Evolutionary conservation across 1,139 yeast species (phyloP).

Genomic region (Hyphopichia pseudoburtonii): DNA sequence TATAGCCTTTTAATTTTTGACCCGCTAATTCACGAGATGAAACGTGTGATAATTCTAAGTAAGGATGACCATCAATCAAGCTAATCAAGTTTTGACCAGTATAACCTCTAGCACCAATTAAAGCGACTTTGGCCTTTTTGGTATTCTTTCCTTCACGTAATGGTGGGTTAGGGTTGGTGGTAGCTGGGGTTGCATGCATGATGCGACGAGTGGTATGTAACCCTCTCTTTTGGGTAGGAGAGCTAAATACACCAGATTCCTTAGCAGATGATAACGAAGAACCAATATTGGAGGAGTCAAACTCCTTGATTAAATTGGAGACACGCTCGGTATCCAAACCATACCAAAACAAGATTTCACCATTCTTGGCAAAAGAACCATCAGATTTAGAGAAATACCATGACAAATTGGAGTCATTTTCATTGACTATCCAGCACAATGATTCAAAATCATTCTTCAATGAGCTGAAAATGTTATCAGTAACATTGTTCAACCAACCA

Average conservation of each 20-base stretch:
- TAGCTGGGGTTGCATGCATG: slow-evolving; percentile 5
- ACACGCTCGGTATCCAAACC: slow-evolving; percentile 73
- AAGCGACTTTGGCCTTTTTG: slow-evolving; percentile 70
- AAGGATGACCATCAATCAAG: slow-evolving; percentile 83
- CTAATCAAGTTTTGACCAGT: slow-evolving; percentile 93
- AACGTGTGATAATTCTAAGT: slow-evolving; percentile 84
- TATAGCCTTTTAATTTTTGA: slow-evolving; percentile 81
- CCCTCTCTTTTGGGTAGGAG: slow-evolving; percentile 43
- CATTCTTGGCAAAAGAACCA: slow-evolving; percentile 89
- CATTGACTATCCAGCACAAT: slow-evolving; percentile 87
- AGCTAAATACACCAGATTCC: slow-evolving; percentile 43
- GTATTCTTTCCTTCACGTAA: slow-evolving; percentile 59
- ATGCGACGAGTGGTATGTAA: slow-evolving; percentile 22
- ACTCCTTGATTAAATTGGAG: slow-evolving; percentile 63
- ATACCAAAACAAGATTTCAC: slow-evolving; percentile 92
- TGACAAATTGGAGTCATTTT: slow-evolving; percentile 84
- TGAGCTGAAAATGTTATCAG: slow-evolving; percentile 89
- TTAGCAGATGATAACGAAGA: slow-evolving; percentile 38
- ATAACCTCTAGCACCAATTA: slow-evolving; percentile 97
- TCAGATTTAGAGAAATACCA: slow-evolving; percentile 94
- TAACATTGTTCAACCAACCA: slow-evolving; percentile 97
- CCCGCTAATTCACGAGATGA: slow-evolving; percentile 95
- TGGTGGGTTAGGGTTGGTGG: slow-evolving; percentile 76
- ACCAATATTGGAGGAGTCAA: slow-evolving; percentile 45
- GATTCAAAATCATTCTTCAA: slow-evolving; percentile 70